Evolutionary conservation across 2,329 filamentous ascomycete species (phyloP).

Genomic region (Sporothrix curviconia): DNA sequence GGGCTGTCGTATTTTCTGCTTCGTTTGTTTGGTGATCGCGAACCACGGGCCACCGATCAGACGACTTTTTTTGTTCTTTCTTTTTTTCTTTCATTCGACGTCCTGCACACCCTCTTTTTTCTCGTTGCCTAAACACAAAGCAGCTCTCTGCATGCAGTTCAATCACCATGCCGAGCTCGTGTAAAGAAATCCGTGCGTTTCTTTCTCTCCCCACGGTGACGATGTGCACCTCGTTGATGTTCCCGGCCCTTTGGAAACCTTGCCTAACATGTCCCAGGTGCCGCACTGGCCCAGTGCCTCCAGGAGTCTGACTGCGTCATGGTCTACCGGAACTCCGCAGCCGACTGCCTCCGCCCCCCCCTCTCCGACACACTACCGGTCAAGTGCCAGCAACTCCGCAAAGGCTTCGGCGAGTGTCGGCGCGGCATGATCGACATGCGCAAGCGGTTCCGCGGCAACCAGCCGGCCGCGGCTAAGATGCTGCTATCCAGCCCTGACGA

Average conservation of each 20-base stretch:
- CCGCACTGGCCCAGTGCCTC: slow-evolving; percentile 87
- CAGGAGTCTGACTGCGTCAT: slow-evolving; percentile 96
- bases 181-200: slow-evolving; percentile 85
- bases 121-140: too few species aligned
- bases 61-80: too few species aligned
- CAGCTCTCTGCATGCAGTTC: not conserved
- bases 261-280: slow-evolving; percentile 52
- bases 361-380: slow-evolving; percentile 75
- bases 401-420: slow-evolving; percentile 90
- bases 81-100: too few species aligned
- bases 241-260: too few species aligned
- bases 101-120: too few species aligned
- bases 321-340: slow-evolving; percentile 76
- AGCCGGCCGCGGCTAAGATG: slow-evolving; percentile 64
- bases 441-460: slow-evolving; percentile 92
- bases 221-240: too few species aligned
- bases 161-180: slow-evolving; percentile 72
- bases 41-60: not conserved
- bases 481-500: slow-evolving; percentile 33
- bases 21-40: not conserved
- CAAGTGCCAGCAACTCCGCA: slow-evolving; percentile 87
- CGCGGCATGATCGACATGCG: slow-evolving; percentile 97
- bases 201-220: not conserved
- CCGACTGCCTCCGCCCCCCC: slow-evolving; percentile 81
- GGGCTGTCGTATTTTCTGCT: too few species aligned